These are phyloP conservation scores for Sporothrix dimorphospora DNA, from an alignment of 2,329 filamentous ascomycete genomes.

Conservation along the genomic window DNA sequence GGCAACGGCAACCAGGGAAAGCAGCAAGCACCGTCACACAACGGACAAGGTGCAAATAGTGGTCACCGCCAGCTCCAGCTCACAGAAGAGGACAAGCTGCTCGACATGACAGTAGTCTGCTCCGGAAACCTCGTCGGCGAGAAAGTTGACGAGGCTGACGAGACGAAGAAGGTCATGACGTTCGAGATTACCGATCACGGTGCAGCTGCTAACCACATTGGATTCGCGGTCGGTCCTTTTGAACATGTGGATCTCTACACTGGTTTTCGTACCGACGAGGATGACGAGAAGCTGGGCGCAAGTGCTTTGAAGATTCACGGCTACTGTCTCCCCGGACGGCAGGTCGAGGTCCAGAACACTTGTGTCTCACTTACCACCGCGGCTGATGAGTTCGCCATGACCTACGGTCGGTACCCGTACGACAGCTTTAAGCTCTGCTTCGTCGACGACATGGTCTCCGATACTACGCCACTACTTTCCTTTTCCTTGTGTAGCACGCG, in stretches of 20 bases:
- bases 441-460: constrained; percentile 80
- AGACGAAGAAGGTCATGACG: constrained; percentile 82
- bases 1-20: constrained; percentile 34
- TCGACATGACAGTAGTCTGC: constrained; percentile 89
- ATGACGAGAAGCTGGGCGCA: constrained; percentile 86
- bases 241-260: constrained; percentile 85
- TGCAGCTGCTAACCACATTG: constrained; percentile 83
- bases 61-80: constrained; percentile 45
- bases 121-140: constrained; percentile 89
- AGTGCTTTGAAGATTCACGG: constrained; percentile 88
- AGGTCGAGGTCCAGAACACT: constrained; percentile 82
- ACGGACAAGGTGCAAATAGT: constrained; percentile 21
- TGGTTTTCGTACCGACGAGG: constrained; percentile 85
- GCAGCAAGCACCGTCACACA: constrained; percentile 40
- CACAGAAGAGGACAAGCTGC: constrained; percentile 77
- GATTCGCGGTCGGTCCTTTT: constrained; percentile 92
- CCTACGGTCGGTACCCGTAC: constrained; percentile 89
- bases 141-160: constrained; percentile 72
- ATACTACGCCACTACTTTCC: constrained; percentile 77
- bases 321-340: constrained; percentile 84
- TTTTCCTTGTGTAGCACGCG: constrained; percentile 86
- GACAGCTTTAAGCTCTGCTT: constrained; percentile 92
- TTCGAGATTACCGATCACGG: constrained; percentile 69
- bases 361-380: constrained; percentile 82
- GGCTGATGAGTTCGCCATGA: constrained; percentile 88